Evolutionary conservation across 176 grass and related monocot species (phyloP).

Genomic region (Tillandsia leiboldiana): DNA sequence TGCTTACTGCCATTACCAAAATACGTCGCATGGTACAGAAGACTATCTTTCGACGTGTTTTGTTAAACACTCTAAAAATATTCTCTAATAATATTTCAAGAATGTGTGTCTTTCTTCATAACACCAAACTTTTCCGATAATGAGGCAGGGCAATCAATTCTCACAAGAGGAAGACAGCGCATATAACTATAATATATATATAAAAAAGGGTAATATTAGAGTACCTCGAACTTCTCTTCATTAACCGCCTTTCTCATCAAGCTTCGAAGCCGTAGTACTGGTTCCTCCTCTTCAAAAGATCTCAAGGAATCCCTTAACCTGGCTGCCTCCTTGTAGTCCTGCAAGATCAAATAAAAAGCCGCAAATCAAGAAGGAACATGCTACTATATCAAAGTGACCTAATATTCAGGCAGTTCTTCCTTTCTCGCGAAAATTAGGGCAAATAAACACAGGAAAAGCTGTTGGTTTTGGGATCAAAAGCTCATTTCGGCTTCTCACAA

Average conservation of each 20-base stretch:
- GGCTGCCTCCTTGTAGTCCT: constrained; percentile 83
- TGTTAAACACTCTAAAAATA: background rate
- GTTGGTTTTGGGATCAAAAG: no score
- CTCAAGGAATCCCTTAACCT: constrained; percentile 60
- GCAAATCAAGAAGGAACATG: background rate
- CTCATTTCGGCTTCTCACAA: constrained; percentile 1
- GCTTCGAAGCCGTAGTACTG: constrained; percentile 40
- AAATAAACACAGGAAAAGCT: no score
- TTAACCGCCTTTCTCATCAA: constrained; percentile 44
- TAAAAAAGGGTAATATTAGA: background rate
- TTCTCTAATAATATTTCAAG: background rate
- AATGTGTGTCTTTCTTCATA: background rate
- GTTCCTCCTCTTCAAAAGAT: constrained; percentile 67
- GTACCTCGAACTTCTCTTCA: constrained; percentile 67
- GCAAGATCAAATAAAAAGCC: background rate
- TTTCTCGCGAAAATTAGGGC: no score
- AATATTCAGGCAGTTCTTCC: background rate
- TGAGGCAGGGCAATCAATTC: background rate
- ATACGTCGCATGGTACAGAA: background rate
- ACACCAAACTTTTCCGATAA: background rate
- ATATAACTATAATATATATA: no score
- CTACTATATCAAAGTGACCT: background rate
- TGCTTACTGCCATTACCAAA: background rate
- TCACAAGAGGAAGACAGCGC: background rate
- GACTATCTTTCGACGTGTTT: background rate